These are phyloP conservation scores for Neurospora sp. DNA, from an alignment of 2,329 filamentous ascomycete species.

Conservation along the genomic window DNA sequence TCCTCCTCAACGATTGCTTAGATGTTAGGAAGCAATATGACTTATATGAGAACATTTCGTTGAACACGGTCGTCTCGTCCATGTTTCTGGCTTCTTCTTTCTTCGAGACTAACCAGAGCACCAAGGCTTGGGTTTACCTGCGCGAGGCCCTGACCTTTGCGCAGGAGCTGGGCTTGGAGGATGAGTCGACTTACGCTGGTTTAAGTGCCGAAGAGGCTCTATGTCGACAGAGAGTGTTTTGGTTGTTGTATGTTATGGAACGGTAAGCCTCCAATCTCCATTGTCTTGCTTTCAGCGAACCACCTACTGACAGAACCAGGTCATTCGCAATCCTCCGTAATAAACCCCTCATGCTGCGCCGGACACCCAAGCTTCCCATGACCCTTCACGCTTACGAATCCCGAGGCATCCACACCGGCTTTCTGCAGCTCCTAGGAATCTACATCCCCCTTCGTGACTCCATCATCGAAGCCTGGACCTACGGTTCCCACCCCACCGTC, in stretches of 20 bases:
- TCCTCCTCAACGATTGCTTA: slow-evolving; percentile 49
- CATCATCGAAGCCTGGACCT: slow-evolving; percentile 57
- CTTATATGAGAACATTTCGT: slow-evolving; percentile 44
- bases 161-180: slow-evolving; percentile 47
- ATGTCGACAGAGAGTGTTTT: slow-evolving; percentile 47
- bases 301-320: slow-evolving; percentile 24
- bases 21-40: slow-evolving; percentile 46
- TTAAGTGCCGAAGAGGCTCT: slow-evolving; percentile 40
- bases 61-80: slow-evolving; percentile 49
- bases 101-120: slow-evolving; percentile 51
- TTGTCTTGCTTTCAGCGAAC: not conserved
- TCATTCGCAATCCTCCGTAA: slow-evolving; percentile 55
- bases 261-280: slow-evolving; percentile 27
- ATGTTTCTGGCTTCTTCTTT: slow-evolving; percentile 53
- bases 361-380: slow-evolving; percentile 46
- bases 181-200: slow-evolving; percentile 44
- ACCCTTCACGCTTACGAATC: slow-evolving; percentile 43
- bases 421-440: slow-evolving; percentile 49
- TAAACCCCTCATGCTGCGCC: slow-evolving; percentile 51
- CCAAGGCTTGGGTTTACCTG: slow-evolving; percentile 53
- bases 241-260: slow-evolving; percentile 54
- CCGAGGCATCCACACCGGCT: slow-evolving; percentile 44
- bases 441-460: slow-evolving; percentile 55
- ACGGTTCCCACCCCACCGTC: slow-evolving; percentile 32
- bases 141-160: slow-evolving; percentile 52